Conservation (phyloP, 1,284 basidiomycete species). For the Agroathelia rolfsii region DNA sequence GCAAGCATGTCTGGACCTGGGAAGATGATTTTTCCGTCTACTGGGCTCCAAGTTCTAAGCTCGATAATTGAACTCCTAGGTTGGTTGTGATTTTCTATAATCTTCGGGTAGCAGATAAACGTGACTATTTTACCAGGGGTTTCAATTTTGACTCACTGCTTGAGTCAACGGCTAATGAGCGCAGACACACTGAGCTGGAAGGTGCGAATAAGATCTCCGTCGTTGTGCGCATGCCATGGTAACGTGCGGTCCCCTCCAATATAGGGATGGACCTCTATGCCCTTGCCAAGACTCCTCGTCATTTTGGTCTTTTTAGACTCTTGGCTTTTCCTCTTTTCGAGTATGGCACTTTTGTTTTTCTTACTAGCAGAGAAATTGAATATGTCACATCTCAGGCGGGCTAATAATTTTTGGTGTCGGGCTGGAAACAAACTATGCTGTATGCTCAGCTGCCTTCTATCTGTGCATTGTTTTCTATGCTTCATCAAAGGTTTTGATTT, state of each 20-base stretch:
- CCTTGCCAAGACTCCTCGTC: conserved; percentile 20
- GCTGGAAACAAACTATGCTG: conserved; percentile 17
- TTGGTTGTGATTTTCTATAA: no score
- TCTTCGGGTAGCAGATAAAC: no score
- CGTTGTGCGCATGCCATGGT: no score
- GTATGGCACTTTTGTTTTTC: conserved; percentile 15
- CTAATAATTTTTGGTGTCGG: conserved; percentile 26
- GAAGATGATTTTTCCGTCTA: conserved; percentile 18
- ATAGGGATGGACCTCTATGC: no score
- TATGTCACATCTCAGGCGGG: conserved; percentile 16
- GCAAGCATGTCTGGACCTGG: no score
- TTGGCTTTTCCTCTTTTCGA: conserved; percentile 25
- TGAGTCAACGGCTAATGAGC: conserved; percentile 19
- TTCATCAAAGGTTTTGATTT: conserved; percentile 24
- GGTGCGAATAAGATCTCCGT: no score
- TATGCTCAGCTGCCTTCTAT: conserved; percentile 24
- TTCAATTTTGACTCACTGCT: conserved; percentile 23
- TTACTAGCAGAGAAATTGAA: no score
- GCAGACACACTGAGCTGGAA: conserved; percentile 14
- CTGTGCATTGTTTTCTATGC: conserved; percentile 26
- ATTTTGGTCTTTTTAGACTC: conserved; percentile 27
- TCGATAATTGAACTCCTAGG: conserved; percentile 23
- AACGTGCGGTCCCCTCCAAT: no score
- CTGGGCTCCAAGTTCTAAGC: conserved; percentile 20
- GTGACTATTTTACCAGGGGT: no score